Base-by-base conservation (phyloP, 768 basidiomycete genomes). In the Rhizopogon sp. region DNA sequence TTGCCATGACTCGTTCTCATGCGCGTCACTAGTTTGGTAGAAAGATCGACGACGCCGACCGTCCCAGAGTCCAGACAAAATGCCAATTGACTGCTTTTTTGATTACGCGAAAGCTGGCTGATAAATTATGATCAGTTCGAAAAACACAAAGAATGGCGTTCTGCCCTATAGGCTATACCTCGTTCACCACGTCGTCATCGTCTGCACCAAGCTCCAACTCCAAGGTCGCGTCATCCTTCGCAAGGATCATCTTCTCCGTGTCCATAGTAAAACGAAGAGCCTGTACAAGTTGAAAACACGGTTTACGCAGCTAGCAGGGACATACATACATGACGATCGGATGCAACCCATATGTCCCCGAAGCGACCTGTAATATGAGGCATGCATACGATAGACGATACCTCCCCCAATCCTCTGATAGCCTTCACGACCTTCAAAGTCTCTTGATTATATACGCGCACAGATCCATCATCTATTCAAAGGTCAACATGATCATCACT, bases 61-160 rank as follows among this genome's bases (percentile, higher is more conserved):
- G 63, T 59, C 0, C 90, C 90, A 17, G 79, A 79, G 67, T 93
- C 91, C 31, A 79, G 77, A 56, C 82, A 81, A 66, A 88, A 90
- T 5, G 87, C 88, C 42, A 92, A 64, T 50, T 59, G 62, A 60
- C 66, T 80, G 62, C 61, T 74, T 74, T 79, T 79, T 29, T 65
- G 59, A 68, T 82, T 85, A 60, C 90, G 62, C 56, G 76, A 75
- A 64, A 91, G 79, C 89, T 92, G 68, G 66, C 74, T 79, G 69
- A 74, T 65, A 63, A 25, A 25, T 25, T 3, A 61, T 65, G 64
- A 58, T 76, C 56, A 73, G 45, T n/a, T 61, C 49, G 49, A 33
- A 22, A 25, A 43, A 25, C 7, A 44, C 14, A n/a, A 51, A 40
- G 40, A 50, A 40, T 56, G 44, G 35, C 52, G 13, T 14, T 20